Base-by-base conservation (phyloP, 2,329 filamentous ascomycete species). In the Ophiocordyceps australis region DNA sequence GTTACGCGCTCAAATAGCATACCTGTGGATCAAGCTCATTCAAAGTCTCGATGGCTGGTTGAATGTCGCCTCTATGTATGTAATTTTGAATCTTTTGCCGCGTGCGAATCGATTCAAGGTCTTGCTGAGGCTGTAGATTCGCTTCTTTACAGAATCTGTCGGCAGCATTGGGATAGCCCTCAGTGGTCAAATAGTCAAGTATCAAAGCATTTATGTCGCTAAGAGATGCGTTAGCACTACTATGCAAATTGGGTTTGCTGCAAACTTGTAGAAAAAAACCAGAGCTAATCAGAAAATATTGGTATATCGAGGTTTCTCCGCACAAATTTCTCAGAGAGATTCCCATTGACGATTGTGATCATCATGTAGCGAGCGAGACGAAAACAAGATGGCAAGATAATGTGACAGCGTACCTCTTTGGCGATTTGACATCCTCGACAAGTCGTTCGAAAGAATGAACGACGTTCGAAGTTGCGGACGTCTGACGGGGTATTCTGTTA, bases 241-340 rank as follows among this genome's bases (percentile, higher is more conserved):
- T n/a, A n/a, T n/a, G n/a, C n/a, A n/a, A n/a, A n/a, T n/a, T n/a
- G n/a, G n/a, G n/a, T n/a, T n/a, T n/a, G n/a, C n/a, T n/a, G n/a
- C n/a, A n/a, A n/a, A n/a, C n/a, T n/a, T n/a, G n/a, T n/a, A n/a
- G n/a, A n/a, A n/a, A n/a, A n/a, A n/a, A n/a, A n/a, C n/a, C n/a
- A n/a, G n/a, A n/a, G n/a, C n/a, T n/a, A n/a, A n/a, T n/a, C n/a
- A n/a, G n/a, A n/a, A n/a, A n/a, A n/a, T n/a, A n/a, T n/a, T n/a
- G n/a, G n/a, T n/a, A n/a, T 50, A 80, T 74, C 63, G 57, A n/a
- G n/a, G n/a, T 53, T 73, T 82, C 73, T 98, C 89, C 76, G 80
- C 89, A 98, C 66, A 50, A 57, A 60, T 70, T 24, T 66, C 80
- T 95, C 81, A 78, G 89, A 98, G 91, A 98, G 89, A 98, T 98